Evolutionary conservation across 345 rosid genomes (phyloP).

Genomic region (Kandelia obovata): DNA sequence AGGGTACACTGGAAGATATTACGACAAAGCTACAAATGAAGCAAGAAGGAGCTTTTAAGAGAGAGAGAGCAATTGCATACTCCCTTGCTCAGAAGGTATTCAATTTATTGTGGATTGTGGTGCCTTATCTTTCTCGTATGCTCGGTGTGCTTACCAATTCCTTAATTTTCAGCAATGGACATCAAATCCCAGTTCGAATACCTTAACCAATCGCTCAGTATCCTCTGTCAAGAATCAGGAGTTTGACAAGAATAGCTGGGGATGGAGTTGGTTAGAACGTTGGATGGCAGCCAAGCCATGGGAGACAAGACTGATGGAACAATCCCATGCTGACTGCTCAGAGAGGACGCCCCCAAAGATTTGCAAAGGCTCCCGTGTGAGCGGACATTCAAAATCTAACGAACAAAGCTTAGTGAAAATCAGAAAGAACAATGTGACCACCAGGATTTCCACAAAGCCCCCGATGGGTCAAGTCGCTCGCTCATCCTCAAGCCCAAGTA

Average conservation of each 20-base stretch:
- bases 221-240: constrained; percentile 49
- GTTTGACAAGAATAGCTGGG: constrained; percentile 75
- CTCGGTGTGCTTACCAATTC: background rate
- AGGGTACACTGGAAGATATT: constrained; percentile 77
- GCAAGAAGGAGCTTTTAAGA: constrained; percentile 86
- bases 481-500: constrained; percentile 71
- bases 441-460: constrained; percentile 77
- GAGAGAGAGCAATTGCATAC: constrained; percentile 93
- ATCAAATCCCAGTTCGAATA: constrained; percentile 40
- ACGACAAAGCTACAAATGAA: constrained; percentile 71
- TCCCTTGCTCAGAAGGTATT: constrained; percentile 81
- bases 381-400: constrained; percentile 41
- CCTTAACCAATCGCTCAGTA: constrained; percentile 27
- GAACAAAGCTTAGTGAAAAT: constrained; percentile 47
- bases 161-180: constrained; percentile 59
- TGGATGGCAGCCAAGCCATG: constrained; percentile 99
- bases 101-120: background rate
- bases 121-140: background rate
- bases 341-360: constrained; percentile 36
- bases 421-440: constrained; percentile 67
- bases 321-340: constrained; percentile 30
- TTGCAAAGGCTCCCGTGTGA: constrained; percentile 22
- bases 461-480: constrained; percentile 43
- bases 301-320: constrained; percentile 86
- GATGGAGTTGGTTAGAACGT: constrained; percentile 99